A percentile compares a stretch with the other conserved stretches of the same genome.
These are phyloP conservation scores for Zymoseptoria tritici DNA, from an alignment of 2,329 filamentous ascomycete genomes.

Conservation along the genomic window DNA sequence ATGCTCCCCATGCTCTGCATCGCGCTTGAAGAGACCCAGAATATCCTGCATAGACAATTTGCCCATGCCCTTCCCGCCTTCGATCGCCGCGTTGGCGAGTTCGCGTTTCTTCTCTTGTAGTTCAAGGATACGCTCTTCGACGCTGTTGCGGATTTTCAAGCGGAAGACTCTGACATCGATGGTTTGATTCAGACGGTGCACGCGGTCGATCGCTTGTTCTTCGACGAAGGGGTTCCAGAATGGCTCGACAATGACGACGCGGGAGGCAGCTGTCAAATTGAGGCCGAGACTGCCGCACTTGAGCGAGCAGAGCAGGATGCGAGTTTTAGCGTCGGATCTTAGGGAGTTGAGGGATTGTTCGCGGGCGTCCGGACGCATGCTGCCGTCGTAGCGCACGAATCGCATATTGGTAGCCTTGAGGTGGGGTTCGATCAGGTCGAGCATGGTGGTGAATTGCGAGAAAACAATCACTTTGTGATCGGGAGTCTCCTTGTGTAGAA, in stretches of 20 bases:
- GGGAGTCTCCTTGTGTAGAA: constrained; percentile 68
- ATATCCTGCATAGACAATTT: constrained; percentile 93
- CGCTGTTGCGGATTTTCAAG: constrained; percentile 75
- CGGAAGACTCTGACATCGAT: constrained; percentile 93
- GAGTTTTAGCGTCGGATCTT: constrained; percentile 64
- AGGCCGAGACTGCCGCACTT: constrained; percentile 90
- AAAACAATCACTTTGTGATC: constrained; percentile 98
- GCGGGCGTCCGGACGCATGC: constrained; percentile 87
- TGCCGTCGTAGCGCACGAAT: constrained; percentile 86
- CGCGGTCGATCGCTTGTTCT: constrained; percentile 96
- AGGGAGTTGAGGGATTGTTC: constrained; percentile 77
- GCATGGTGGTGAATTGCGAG: constrained; percentile 96
- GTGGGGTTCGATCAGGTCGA: constrained; percentile 92
- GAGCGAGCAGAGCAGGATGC: constrained; percentile 84
- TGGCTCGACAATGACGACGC: constrained; percentile 90
- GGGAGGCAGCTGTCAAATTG: constrained; percentile 86
- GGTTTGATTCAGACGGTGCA: constrained; percentile 96
- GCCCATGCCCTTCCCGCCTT: constrained; percentile 67
- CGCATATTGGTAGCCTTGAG: constrained; percentile 64
- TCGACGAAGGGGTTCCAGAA: constrained; percentile 99
- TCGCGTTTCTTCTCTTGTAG: constrained; percentile 90
- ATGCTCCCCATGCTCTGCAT: constrained; percentile 44
- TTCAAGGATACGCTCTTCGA: constrained; percentile 91
- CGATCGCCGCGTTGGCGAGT: constrained; percentile 85
- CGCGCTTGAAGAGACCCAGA: constrained; percentile 75